Conservation (phyloP, 805 yeast genomes). For the Candida saitoana region DNA sequence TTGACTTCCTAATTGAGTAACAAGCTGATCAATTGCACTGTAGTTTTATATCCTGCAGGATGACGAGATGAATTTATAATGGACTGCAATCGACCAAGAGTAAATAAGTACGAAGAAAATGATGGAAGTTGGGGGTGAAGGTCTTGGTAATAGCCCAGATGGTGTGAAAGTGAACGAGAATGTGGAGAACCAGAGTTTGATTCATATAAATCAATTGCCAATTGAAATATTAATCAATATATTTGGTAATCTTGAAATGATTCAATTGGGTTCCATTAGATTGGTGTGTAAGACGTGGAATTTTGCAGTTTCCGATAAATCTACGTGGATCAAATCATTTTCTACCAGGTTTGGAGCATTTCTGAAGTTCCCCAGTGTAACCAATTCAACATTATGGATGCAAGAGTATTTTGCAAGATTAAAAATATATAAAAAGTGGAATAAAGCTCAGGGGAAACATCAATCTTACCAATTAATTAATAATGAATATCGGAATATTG, state of each 20-base stretch:
- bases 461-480: slow-evolving; percentile 27
- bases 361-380: slow-evolving; percentile 38
- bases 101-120: too few relatives aligned
- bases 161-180: not conserved
- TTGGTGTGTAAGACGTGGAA: slow-evolving; percentile 50
- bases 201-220: slow-evolving; percentile 39
- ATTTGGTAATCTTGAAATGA: slow-evolving; percentile 44
- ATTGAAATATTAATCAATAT: slow-evolving; percentile 43
- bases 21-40: not conserved
- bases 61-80: not conserved
- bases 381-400: slow-evolving; percentile 44
- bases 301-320: slow-evolving; percentile 38
- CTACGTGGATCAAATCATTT: slow-evolving; percentile 48
- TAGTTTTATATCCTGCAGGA: not conserved
- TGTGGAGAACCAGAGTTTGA: not conserved
- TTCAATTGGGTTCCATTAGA: slow-evolving; percentile 36
- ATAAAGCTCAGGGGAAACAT: slow-evolving; percentile 27
- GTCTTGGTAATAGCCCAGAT: not conserved
- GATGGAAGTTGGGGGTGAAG: not conserved
- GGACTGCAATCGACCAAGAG: too few relatives aligned
- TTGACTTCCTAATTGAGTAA: slow-evolving; percentile 6
- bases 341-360: slow-evolving; percentile 33
- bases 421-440: slow-evolving; percentile 34
- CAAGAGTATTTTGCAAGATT: slow-evolving; percentile 43
- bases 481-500: slow-evolving; percentile 22